Percentiles rank a stretch among this genome's conserved stretches.
Conservation (phyloP, 2,329 filamentous ascomycete genomes). For the Samsoniella hepiali region DNA sequence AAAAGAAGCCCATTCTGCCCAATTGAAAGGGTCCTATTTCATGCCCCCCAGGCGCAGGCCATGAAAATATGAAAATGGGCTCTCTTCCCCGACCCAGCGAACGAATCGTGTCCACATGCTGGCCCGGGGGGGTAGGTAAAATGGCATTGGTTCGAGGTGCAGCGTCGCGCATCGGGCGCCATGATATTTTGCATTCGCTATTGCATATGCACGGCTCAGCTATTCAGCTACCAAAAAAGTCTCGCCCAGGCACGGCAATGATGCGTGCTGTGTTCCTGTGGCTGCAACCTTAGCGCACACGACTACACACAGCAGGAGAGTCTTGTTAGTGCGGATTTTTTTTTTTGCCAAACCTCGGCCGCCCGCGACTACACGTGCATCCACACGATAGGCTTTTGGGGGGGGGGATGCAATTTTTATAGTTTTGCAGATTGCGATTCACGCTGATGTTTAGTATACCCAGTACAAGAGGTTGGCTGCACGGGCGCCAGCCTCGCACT, state of each 20-base stretch:
- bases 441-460: background rate
- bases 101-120: background rate
- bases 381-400: background rate
- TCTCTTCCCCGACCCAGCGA: background rate
- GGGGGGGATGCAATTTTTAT: background rate
- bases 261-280: conserved; percentile 5
- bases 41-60: background rate
- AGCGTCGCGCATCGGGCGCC: too few species aligned
- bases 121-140: background rate
- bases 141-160: too few species aligned
- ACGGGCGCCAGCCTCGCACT: background rate
- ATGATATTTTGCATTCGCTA: background rate
- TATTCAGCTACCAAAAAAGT: background rate
- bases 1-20: background rate
- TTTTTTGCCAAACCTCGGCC: conserved; percentile 9
- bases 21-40: conserved; percentile 5
- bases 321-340: conserved; percentile 1
- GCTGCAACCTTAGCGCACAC: conserved; percentile 10
- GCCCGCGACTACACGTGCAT: conserved; percentile 5
- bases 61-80: too few species aligned
- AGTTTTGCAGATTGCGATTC: background rate
- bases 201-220: background rate
- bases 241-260: background rate
- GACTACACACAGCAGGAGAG: background rate
- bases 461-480: background rate